Base-by-base conservation (phyloP, 148 eudicot species). In the Rhododendron kiyosumense region DNA sequence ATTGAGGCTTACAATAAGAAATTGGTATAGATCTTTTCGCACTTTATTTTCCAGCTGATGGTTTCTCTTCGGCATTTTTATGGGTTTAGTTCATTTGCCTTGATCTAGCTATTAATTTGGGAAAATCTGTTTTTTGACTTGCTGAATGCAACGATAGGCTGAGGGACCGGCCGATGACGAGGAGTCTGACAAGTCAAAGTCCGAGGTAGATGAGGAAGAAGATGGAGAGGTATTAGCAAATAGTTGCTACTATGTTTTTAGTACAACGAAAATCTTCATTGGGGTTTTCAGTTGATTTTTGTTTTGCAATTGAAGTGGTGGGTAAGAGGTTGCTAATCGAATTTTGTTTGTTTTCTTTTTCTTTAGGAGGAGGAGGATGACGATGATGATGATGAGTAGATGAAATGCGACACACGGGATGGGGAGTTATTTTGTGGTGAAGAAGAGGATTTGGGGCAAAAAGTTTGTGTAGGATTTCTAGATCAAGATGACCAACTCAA, bases 141-240 rank as follows among this genome's bases (percentile, higher is more conserved):
- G 8, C 22, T 7, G n/a, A 34, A 11, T 73, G 2, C 71, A 8
- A 75, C 4, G 1, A 46, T 57, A 83, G 86, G 84, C 84, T 2
- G 86, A 86, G 77, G 88, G 76, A 15, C 63, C 83, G 0, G 90
- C 85, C 34, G 90, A 89, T 12, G 90, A 90, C 0, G 92, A 90
- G 24, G 89, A 81, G 77, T 89, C 90, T 17, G 90, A 90, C 81
- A 90, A 88, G 88, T 90, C 92, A 2, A 86, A 45, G 81, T 90
- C 89, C 0, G 92, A 90, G 83, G 92, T 90, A 9, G 91, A 87
- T 3, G 92, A 88, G 22, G 92, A 89, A 20, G 91, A 89, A 12
- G 90, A 90, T 9, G 89, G 86, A 43, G 92, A 87, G 89, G 92
- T 88, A 22, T 3, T 3, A 13, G 43, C 28, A 15, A 71, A 10